Conservation (phyloP, 192 early-diverging fungal genomes). For the Coemansia sp. region DNA sequence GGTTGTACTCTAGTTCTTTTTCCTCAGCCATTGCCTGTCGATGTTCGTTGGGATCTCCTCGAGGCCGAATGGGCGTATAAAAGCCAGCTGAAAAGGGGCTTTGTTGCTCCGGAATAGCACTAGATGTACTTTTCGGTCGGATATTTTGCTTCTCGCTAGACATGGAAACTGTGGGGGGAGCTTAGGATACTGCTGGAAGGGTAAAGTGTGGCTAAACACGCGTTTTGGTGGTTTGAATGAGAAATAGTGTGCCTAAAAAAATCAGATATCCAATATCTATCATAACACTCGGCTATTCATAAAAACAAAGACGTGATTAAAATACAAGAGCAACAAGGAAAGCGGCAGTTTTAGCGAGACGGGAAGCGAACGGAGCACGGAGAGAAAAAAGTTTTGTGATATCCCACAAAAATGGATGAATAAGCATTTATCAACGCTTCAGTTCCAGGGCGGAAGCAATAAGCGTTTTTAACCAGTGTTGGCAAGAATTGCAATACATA, state of each 20-base stretch:
- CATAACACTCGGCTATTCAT: conserved; percentile 1
- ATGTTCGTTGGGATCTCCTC: conserved; percentile 46
- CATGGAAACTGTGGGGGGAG: no score
- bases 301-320: conserved; percentile 1
- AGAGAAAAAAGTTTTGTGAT: background rate
- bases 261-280: background rate
- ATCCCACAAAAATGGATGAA: conserved; percentile 1
- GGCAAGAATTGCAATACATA: conserved; percentile 13
- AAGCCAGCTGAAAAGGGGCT: background rate
- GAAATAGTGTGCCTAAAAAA: background rate
- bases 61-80: conserved; percentile 44
- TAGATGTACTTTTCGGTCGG: no score
- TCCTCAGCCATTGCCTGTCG: conserved; percentile 51
- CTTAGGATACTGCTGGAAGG: no score
- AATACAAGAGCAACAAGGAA: conserved; percentile 1
- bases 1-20: conserved; percentile 31
- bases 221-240: background rate
- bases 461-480: conserved; percentile 19
- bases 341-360: background rate
- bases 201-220: no score
- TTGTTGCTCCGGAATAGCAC: no score
- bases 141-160: no score
- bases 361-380: background rate
- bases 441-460: conserved; percentile 1
- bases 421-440: background rate